Evolutionary conservation across 352 stramenopile species (phyloP), one percentile per base, ranked within the genome.

Genomic region (Pythium sukuiense): DNA sequence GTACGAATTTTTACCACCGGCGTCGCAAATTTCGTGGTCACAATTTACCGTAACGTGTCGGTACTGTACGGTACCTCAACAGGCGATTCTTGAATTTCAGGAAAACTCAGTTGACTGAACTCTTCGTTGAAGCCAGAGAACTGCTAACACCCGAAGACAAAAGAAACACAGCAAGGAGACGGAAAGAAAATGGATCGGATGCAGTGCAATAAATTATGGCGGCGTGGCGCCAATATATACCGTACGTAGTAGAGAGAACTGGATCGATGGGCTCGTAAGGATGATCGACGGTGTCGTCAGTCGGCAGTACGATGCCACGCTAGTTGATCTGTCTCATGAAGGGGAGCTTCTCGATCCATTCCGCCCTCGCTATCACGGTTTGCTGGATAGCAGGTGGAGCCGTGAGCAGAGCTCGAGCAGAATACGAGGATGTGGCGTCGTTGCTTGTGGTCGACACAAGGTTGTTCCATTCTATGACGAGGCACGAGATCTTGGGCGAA

Each of bases 1-100:
- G 61, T 67, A 67, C 61, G 61, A 64, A 53, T 8, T 13, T 6
- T 0, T 13, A 49, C 16, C 41, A 13, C 35, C 35, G 11, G 41
- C 11, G 41, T 49, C 41, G 41, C 41, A 26, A 11, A 49, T 49
- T 49, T 49, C n/a, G n/a, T n/a, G n/a, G n/a, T n/a, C n/a, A n/a
- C n/a, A n/a, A n/a, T n/a, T n/a, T n/a, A n/a, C n/a, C n/a, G n/a
- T n/a, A n/a, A n/a, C n/a, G n/a, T n/a, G n/a, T n/a, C n/a, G n/a
- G n/a, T n/a, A n/a, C n/a, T n/a, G n/a, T n/a, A n/a, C n/a, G n/a
- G n/a, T n/a, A n/a, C 12, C 7, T 41, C 7, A 12, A 14, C 7
- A 41, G 7, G 6, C 6, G 35, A 41, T 41, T 41, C 35, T 41
- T 9, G 9, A 41, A 41, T 41, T 41, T 41, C 35, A 41, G 7